Percentiles rank a stretch among this genome's conserved stretches.
Evolutionary conservation across 2,329 filamentous ascomycete genomes (phyloP).

Genomic region (Aspergillus hortae): DNA sequence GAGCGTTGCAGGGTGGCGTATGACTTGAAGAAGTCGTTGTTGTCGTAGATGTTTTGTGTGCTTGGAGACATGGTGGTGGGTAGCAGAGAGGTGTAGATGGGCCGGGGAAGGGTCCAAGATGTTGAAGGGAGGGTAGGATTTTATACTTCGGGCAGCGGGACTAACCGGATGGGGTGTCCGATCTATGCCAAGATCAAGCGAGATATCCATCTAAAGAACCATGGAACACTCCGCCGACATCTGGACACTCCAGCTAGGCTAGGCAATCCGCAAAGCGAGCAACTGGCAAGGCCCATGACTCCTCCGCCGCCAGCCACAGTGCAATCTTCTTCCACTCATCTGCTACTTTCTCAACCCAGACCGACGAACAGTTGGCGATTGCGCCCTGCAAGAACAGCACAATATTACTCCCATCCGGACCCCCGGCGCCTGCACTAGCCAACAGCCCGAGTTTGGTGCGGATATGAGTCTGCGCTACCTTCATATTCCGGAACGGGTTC

Average conservation of each 20-base stretch:
- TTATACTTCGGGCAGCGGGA: not conserved
- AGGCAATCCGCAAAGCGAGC: not conserved
- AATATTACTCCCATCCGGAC: too few species aligned
- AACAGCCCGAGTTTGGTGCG: too few species aligned
- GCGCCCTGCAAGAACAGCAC: too few species aligned
- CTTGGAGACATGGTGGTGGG: not conserved
- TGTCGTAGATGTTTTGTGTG: slow-evolving; percentile 37
- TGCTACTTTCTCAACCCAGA: too few species aligned
- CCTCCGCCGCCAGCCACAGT: too few species aligned
- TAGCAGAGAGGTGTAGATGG: not conserved
- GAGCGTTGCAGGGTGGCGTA: slow-evolving; percentile 44
- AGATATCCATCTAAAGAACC: too few species aligned
- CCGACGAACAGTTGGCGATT: too few species aligned
- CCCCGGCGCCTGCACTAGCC: too few species aligned
- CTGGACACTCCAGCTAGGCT: not conserved
- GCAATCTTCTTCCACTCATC: too few species aligned
- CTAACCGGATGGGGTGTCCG: not conserved
- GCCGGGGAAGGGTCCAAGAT: not conserved
- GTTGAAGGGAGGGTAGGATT: not conserved
- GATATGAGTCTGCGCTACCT: too few species aligned
- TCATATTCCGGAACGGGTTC: too few species aligned
- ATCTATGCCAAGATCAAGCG: not conserved
- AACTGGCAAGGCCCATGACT: too few species aligned
- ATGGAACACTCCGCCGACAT: not conserved
- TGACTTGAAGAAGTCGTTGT: slow-evolving; percentile 41